These are phyloP conservation scores for Arachis monticola DNA, from an alignment of 331 rosid species.

Conservation along the genomic window DNA sequence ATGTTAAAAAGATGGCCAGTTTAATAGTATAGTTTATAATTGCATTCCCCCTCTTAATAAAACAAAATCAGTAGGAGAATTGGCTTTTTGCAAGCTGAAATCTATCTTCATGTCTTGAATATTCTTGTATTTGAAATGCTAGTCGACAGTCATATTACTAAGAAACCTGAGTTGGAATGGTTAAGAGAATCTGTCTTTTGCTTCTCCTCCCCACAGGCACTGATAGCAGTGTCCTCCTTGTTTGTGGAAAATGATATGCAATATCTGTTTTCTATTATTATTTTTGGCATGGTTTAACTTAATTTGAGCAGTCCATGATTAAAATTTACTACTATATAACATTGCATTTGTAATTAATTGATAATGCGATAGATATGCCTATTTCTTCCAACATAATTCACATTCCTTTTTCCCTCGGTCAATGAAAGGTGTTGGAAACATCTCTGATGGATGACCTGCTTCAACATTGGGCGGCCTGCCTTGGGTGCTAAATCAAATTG, in stretches of 20 bases:
- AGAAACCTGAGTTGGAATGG: conserved; percentile 24
- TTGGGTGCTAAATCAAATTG: background rate
- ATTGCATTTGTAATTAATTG: conserved; percentile 2
- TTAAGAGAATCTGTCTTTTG: conserved; percentile 22
- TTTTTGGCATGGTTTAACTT: conserved; percentile 8
- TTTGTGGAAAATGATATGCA: conserved; percentile 2
- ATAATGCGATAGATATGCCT: conserved; percentile 12
- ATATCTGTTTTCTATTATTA: background rate
- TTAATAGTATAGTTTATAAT: conserved; percentile 19
- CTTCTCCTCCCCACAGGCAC: conserved; percentile 19
- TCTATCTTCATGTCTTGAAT: conserved; percentile 7
- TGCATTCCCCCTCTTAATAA: background rate
- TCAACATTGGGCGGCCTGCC: background rate
- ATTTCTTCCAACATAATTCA: background rate
- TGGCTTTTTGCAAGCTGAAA: conserved; percentile 11
- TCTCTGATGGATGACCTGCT: conserved; percentile 27
- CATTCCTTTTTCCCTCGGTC: background rate
- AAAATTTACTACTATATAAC: conserved; percentile 11
- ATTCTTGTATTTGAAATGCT: conserved; percentile 26
- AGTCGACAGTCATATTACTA: conserved; percentile 1
- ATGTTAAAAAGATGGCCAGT: conserved; percentile 1
- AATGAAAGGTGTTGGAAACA: conserved; percentile 17
- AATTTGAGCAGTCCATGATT: background rate
- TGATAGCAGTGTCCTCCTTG: background rate
- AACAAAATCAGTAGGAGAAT: conserved; percentile 2